Evolutionary conservation across 2,329 filamentous ascomycete species (phyloP), one percentile per base, ranked within the genome.

Genomic region (Colletotrichum melonis): DNA sequence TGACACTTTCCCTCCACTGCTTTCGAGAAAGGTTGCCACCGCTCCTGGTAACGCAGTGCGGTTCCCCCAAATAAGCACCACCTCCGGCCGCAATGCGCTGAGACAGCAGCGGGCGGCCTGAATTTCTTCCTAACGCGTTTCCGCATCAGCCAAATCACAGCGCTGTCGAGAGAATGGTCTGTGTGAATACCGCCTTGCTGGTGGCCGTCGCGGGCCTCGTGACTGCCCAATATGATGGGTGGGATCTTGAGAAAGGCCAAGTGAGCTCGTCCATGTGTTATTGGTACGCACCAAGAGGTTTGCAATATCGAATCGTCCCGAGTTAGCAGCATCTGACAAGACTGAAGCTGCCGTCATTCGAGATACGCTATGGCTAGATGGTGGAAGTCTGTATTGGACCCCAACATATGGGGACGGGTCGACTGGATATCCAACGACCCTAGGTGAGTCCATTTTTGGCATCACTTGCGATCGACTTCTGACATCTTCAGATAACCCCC

Each of bases 321-420:
- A 24, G n/a, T 2, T 3, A 4, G 5, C 4, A 16, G 3, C 5
- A 14, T 24, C 30, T 63, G 35, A 46, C 24, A 4, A 30, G 6
- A 42, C 19, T 46, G 7, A 63, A 92, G 91, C 86, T 74, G 87
- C 88, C 49, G 81, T 91, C 3, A 81, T 93, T 46, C 87, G 87
- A 55, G 90, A 93, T 76, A 91, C 87, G 2, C 81, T 93, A 19
- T 93, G 92, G 77, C 80, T 94, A 26, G 91, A 94, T 78, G 92
- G 92, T 49, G 92, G 92, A 4, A 75, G 79, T 55, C 79, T 92
- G 12, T 85, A 75, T 72, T 93, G 91, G 90, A 75, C 81, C 42
- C 85, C 32, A 86, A 3, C 86, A 86, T 12, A 76, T 89, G 49
- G 30, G 7, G 63, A 65, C 30, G 63, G 63, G 63, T 79, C 83